These are phyloP conservation scores for Wickerhamiella infanticola DNA, from an alignment of 1,139 yeast species.

Conservation along the genomic window DNA sequence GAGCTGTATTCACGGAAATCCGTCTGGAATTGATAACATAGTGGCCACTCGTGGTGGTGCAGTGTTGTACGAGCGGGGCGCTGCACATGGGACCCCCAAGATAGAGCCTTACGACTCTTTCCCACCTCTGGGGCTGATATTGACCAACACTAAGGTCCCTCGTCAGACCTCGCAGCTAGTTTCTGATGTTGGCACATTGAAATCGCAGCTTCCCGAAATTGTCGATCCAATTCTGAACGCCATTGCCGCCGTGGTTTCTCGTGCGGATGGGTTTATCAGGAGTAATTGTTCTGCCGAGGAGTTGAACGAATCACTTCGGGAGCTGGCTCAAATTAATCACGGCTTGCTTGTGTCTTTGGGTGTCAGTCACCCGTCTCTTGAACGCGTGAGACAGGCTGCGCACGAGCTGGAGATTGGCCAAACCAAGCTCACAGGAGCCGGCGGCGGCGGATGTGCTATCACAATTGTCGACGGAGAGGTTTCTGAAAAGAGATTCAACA, in stretches of 20 bases:
- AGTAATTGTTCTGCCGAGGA: slow-evolving; percentile 2
- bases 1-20: slow-evolving; percentile 90
- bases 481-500: slow-evolving; percentile 26
- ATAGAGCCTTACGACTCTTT: slow-evolving; percentile 38
- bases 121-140: slow-evolving; percentile 57
- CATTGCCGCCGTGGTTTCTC: slow-evolving; percentile 16
- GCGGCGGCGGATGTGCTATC: slow-evolving; percentile 98
- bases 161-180: slow-evolving; percentile 78
- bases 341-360: slow-evolving; percentile 77
- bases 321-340: slow-evolving; percentile 71
- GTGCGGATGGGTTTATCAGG: slow-evolving; percentile 10
- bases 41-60: slow-evolving; percentile 97
- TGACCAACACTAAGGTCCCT: slow-evolving; percentile 77
- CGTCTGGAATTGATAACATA: slow-evolving; percentile 93
- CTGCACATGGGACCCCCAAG: slow-evolving; percentile 11
- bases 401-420: slow-evolving; percentile 57
- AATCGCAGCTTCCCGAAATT: slow-evolving; percentile 38
- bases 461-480: slow-evolving; percentile 41
- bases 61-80: slow-evolving; percentile 59
- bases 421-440: slow-evolving; percentile 95
- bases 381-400: slow-evolving; percentile 47
- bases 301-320: slow-evolving; percentile 44
- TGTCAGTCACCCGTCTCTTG: slow-evolving; percentile 84
- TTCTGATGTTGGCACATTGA: slow-evolving; percentile 50
- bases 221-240: slow-evolving; percentile 43